Base-by-base conservation (phyloP, 345 rosid genomes). In the Noccaea bulbosa region DNA sequence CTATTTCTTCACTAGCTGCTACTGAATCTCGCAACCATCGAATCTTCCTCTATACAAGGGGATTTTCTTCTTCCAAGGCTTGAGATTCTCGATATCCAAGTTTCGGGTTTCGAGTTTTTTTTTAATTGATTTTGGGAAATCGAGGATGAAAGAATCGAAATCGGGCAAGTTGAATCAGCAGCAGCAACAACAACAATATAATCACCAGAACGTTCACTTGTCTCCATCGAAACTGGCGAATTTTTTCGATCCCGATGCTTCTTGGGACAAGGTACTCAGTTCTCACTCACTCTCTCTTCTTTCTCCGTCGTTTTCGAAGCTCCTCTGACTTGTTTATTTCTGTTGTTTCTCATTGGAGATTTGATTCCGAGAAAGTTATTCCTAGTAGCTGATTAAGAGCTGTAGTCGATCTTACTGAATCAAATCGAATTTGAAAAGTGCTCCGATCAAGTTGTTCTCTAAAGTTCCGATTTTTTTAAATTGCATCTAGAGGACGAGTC, bases 191-290 rank as follows among this genome's bases (percentile, higher is more conserved):
- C 83, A 81, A 32, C 51, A 75, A 9, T 11, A 55, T 6, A 68
- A 50, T 55, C 70, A 82, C 58, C 82, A 77, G 33, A 81, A 83
- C 74, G 92, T 83, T 49, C 95, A 90, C 86, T 74, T 87, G 51
- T 84, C 89, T 59, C 90, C 89, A 11, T 81, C 79, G 75, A 90
- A 79, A 63, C 77, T 87, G 40, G 87, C 93, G 11, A 90, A 87
- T 57, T 80, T 87, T 79, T 83, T 93, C 49, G 97, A 90, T 87
- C 92, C 96, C 3, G 93, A 90, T 33, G 93, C 93, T 43, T 82
- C 97, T 4, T 90, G 98, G 98, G 97, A 93, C 48, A 93, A 93
- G 85, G 96, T 87, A 14, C 49, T n/a, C 8, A 16, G 22, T 20
- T 20, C 30, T 27, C 30, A 27, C 30, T 27, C 30, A 27, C 32